Conservation (phyloP, 2,329 filamentous ascomycete genomes). For the Monosporascus sp. region DNA sequence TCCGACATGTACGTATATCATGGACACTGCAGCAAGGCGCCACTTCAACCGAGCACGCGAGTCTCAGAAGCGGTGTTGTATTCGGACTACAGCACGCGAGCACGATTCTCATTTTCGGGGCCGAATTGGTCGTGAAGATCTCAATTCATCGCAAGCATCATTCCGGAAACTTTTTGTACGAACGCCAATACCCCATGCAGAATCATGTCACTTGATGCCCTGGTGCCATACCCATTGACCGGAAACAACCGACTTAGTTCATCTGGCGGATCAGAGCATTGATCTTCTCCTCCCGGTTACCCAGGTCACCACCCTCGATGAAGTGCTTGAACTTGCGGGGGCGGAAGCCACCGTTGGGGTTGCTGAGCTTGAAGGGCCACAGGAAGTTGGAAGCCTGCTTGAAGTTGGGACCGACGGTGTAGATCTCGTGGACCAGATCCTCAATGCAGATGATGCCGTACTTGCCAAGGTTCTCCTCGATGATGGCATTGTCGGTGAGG, state of each 20-base stretch:
- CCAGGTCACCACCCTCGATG: conserved; percentile 96
- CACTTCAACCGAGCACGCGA: no score
- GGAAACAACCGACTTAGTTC: conserved; percentile 62
- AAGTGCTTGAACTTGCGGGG: conserved; percentile 98
- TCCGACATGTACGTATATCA: background rate
- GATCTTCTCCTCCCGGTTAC: conserved; percentile 98
- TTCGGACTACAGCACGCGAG: background rate
- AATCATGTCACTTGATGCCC: conserved; percentile 22
- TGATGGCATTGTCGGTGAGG: conserved; percentile 95
- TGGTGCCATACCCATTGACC: conserved; percentile 25
- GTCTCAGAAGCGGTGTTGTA: background rate
- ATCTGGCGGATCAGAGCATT: conserved; percentile 95
- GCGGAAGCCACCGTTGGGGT: conserved; percentile 95
- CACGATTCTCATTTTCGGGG: conserved; percentile 1
- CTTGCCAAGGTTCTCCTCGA: conserved; percentile 95
- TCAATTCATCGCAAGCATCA: conserved; percentile 30
- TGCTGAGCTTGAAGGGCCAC: conserved; percentile 99
- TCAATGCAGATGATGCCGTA: conserved; percentile 99
- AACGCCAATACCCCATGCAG: conserved; percentile 30
- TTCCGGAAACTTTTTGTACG: conserved; percentile 21
- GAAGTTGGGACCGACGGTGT: conserved; percentile 98
- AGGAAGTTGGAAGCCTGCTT: conserved; percentile 99
- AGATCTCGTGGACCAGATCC: conserved; percentile 99
- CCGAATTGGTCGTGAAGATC: conserved; percentile 26
- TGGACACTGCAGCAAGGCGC: background rate